Evolutionary conservation across 257 asterid genomes (phyloP), one percentile per base, ranked within the genome.

Genomic region (Euphrasia confusa): DNA sequence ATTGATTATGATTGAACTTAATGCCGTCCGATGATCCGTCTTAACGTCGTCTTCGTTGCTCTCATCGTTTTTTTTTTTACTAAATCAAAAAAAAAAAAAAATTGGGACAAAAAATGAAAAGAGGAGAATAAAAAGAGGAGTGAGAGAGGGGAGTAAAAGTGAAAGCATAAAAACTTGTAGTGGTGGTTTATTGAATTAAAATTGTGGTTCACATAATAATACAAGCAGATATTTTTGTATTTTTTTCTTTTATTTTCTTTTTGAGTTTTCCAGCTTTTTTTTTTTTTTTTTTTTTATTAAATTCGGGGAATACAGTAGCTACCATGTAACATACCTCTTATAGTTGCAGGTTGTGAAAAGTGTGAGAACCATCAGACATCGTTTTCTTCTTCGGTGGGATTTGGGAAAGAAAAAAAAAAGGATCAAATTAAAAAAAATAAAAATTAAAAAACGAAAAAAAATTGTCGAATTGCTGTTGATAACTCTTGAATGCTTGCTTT

Each of bases 371-470:
- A 80, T 84, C 83, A 77, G 77, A 80, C 85, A 90, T 88, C 92
- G 83, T 83, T 88, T 85, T 91, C 94, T 85, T 77, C 80, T 75
- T 82, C 84, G 64, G 75, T 77, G 84, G 76, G 88, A 81, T 77
- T 85, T 73, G 80, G 47, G 69, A 56, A 52, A 54, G 63, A 52
- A 26, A 15, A 47, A 48, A 53, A 1, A 18, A 1, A 53, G 35
- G 37, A 15, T 59, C 32, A 45, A n/a, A 10, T 39, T 53, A 7
- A 9, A 17, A 4, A 48, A 60, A 17, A 61, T 39, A 42, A 9
- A 5, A 30, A 1, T 40, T 37, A 37, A 49, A 11, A 72, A 53
- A 44, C 4, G 0, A 5, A 42, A 42, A 40, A 40, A 9, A 6
- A 40, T 1, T 40, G 13, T 9, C 13, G 47, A 40, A 2, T 9